Evolutionary conservation across 1,284 basidiomycete genomes (phyloP).

Genomic region (Rhodotorula sp.): DNA sequence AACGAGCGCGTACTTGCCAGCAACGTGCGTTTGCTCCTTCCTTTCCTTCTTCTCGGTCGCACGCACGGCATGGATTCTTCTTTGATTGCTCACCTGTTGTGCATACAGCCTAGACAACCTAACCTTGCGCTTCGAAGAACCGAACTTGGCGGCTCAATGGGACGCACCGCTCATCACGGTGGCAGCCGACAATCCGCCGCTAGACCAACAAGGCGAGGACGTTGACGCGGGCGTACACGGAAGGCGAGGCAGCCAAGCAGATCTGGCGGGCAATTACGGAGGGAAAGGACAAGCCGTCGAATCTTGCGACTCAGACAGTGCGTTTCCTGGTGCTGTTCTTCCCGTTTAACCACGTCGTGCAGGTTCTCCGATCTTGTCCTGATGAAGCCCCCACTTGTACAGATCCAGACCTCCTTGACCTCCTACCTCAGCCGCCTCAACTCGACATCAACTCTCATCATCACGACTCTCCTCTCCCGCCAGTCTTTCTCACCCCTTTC

Average conservation of each 20-base stretch:
- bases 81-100: neutral
- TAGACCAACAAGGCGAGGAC: slow-evolving; percentile 56
- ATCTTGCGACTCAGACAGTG: slow-evolving; percentile 78
- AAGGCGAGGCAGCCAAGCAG: slow-evolving; percentile 53
- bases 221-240: neutral
- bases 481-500: slow-evolving; percentile 42
- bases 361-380: too few relatives aligned
- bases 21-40: slow-evolving; percentile 63
- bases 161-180: slow-evolving; percentile 91
- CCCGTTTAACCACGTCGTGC: too few relatives aligned
- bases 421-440: slow-evolving; percentile 53
- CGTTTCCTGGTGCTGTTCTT: slow-evolving; percentile 46
- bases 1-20: slow-evolving; percentile 62
- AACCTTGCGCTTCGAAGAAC: slow-evolving; percentile 87
- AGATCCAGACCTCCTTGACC: slow-evolving; percentile 48
- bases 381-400: neutral
- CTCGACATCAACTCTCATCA: slow-evolving; percentile 35
- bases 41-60: neutral
- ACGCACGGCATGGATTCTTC: slow-evolving; percentile 5
- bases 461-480: slow-evolving; percentile 43
- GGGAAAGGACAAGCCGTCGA: slow-evolving; percentile 77
- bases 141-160: slow-evolving; percentile 95
- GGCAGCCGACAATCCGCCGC: slow-evolving; percentile 67
- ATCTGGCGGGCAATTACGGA: slow-evolving; percentile 81
- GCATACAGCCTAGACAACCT: slow-evolving; percentile 77